These are phyloP conservation scores for Globisporangium paroecandrum DNA, from an alignment of 352 stramenopile species.

Conservation along the genomic window DNA sequence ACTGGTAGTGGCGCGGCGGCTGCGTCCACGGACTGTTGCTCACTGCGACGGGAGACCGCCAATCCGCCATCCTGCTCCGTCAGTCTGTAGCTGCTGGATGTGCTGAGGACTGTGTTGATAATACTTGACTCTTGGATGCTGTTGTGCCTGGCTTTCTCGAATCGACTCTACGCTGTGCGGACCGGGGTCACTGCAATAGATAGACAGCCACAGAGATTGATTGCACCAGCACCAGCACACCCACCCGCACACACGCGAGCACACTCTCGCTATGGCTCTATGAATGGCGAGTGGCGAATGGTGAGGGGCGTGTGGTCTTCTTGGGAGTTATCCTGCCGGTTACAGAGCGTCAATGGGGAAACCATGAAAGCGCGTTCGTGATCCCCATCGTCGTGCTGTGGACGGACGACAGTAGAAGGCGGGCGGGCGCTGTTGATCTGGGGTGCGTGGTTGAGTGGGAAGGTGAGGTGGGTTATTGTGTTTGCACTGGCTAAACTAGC, in stretches of 20 bases:
- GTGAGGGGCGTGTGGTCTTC: too few relatives aligned
- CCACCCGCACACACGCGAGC: background rate
- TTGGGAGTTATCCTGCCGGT: background rate
- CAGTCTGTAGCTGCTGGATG: background rate
- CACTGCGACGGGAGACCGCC: background rate
- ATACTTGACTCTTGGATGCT: background rate
- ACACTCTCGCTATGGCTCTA: background rate
- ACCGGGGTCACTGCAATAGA: background rate
- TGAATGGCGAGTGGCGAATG: too few relatives aligned
- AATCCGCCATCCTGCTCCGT: slow-evolving; percentile 1
- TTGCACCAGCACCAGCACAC: background rate
- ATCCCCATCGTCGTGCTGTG: background rate
- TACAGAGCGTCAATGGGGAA: background rate
- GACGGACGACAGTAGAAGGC: slow-evolving; percentile 6
- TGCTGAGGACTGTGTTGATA: background rate
- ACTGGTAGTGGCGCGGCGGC: background rate
- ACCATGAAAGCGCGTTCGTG: background rate
- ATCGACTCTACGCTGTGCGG: background rate
- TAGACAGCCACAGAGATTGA: background rate
- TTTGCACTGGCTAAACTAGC: background rate
- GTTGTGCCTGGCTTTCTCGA: slow-evolving; percentile 5
- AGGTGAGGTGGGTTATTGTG: background rate
- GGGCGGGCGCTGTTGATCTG: background rate
- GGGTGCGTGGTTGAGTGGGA: background rate
- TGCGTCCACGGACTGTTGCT: slow-evolving; percentile 4